Percentiles rank a stretch among this genome's conserved stretches.
These are phyloP conservation scores for Pestalotiopsis sp. DNA, from an alignment of 2,329 filamentous ascomycete genomes.

Conservation along the genomic window DNA sequence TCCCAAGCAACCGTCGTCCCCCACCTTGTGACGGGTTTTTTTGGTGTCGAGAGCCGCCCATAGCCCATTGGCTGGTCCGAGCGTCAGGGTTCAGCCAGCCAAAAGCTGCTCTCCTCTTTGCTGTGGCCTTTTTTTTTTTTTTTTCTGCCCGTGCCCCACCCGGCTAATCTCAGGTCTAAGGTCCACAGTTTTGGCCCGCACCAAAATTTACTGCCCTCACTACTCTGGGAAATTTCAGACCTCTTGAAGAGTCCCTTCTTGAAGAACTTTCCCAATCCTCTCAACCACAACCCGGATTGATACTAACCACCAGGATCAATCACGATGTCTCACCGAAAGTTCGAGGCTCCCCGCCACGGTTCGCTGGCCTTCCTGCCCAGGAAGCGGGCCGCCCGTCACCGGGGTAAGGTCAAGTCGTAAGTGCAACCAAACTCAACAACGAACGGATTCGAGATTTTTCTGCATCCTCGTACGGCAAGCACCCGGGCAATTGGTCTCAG, in stretches of 20 bases:
- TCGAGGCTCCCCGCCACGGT: slow-evolving; percentile 91
- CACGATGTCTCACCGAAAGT: slow-evolving; percentile 58
- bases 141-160: background rate
- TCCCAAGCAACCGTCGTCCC: background rate
- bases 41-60: background rate
- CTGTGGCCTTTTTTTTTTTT: background rate
- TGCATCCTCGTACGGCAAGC: background rate
- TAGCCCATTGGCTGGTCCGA: background rate
- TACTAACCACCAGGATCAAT: slow-evolving; percentile 34
- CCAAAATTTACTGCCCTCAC: slow-evolving; percentile 12
- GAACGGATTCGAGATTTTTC: background rate
- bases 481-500: background rate
- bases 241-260: background rate
- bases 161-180: slow-evolving; percentile 29
- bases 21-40: background rate
- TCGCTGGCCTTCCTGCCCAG: slow-evolving; percentile 85
- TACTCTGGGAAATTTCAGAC: slow-evolving; percentile 12
- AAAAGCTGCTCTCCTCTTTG: background rate
- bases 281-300: slow-evolving; percentile 30
- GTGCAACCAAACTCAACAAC: slow-evolving; percentile 34
- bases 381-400: slow-evolving; percentile 92
- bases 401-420: slow-evolving; percentile 98
- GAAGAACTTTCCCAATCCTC: slow-evolving; percentile 26
- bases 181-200: slow-evolving; percentile 14
- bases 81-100: slow-evolving; percentile 7